phyloP scores from a whole-genome alignment of 2,329 filamentous ascomycete species.

The Akanthomyces muscarius region DNA sequence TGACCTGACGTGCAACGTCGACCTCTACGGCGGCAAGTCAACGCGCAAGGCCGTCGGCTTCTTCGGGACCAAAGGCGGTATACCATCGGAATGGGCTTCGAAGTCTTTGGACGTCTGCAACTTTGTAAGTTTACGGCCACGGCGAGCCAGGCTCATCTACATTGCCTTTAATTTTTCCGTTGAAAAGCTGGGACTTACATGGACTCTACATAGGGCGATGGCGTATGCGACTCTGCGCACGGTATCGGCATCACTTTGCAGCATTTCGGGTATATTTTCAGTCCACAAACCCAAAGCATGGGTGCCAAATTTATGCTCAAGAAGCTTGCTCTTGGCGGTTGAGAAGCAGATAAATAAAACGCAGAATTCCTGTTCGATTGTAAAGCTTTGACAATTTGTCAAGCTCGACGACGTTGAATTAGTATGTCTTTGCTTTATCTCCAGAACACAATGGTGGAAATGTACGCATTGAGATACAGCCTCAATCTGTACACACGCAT shows the following conservation, averaged over 20 bases:
- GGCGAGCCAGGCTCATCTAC: too few species aligned
- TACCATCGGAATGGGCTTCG: constrained; percentile 1
- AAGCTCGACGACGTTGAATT: too few species aligned
- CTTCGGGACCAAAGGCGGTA: neutral
- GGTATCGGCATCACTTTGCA: neutral
- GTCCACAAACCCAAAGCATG: neutral
- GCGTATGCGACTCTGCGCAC: constrained; percentile 2
- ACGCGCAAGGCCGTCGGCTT: neutral
- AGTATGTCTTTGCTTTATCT: too few species aligned
- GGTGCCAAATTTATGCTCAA: constrained; percentile 4
- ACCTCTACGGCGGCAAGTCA: neutral
- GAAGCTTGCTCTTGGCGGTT: neutral
- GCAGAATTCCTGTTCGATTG: too few species aligned
- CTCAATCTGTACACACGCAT: too few species aligned
- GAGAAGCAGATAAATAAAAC: neutral
- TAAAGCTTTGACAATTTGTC: too few species aligned
- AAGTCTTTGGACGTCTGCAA: constrained; percentile 8
- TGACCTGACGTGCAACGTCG: constrained; percentile 2
- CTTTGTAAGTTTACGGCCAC: neutral
- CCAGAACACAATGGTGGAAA: too few species aligned
- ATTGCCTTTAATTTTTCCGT: too few species aligned
- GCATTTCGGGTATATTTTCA: neutral
- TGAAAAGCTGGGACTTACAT: too few species aligned
- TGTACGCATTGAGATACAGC: too few species aligned
- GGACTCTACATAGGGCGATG: neutral